Evolutionary conservation across 176 grass and related monocot species (phyloP).

Genomic region (Aegilops sharonensis): DNA sequence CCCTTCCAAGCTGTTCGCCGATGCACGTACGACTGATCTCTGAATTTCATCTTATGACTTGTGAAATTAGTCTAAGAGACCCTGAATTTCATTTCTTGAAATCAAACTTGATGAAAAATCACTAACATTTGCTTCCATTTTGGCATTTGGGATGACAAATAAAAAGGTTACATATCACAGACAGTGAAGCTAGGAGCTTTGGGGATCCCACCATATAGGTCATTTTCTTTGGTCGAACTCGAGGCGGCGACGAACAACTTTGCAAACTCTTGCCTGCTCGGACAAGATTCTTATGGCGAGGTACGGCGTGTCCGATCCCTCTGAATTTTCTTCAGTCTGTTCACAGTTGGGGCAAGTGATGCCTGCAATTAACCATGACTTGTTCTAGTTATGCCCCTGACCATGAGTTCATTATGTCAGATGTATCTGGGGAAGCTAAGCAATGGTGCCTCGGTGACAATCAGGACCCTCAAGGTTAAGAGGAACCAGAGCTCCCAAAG

Average conservation of each 20-base stretch:
- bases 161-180: constrained; percentile 79
- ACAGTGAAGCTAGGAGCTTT: constrained; percentile 88
- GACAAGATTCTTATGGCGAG: constrained; percentile 83
- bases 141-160: neutral
- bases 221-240: constrained; percentile 84
- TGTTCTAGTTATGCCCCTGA: neutral
- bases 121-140: neutral
- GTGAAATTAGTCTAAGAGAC: neutral
- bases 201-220: constrained; percentile 75
- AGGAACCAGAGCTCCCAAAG: constrained; percentile 60
- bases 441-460: constrained; percentile 71
- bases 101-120: neutral
- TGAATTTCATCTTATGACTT: neutral
- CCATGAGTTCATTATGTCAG: constrained; percentile 22
- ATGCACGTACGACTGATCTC: constrained; percentile 69
- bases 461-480: constrained; percentile 85
- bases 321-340: neutral
- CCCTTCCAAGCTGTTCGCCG: constrained; percentile 68
- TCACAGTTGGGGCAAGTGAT: neutral
- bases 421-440: constrained; percentile 72
- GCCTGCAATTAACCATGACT: neutral
- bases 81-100: neutral
- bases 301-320: too few species aligned
- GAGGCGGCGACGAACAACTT: constrained; percentile 90
- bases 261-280: constrained; percentile 75